These are phyloP conservation scores for Verticillium nubilum DNA, from an alignment of 2,329 filamentous ascomycete genomes.

Conservation along the genomic window DNA sequence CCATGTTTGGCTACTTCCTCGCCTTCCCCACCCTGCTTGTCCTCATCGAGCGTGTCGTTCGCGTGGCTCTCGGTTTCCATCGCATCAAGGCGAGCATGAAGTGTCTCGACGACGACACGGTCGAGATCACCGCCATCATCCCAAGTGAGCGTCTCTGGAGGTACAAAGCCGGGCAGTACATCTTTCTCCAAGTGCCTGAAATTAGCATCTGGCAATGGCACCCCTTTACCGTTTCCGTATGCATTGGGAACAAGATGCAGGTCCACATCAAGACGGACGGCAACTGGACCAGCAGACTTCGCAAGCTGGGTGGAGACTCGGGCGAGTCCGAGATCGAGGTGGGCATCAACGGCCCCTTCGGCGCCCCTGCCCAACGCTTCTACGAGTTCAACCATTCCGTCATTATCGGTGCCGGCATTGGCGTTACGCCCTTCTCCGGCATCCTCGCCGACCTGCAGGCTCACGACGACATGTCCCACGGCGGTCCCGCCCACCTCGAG, in stretches of 20 bases:
- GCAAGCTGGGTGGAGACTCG: conserved; percentile 31
- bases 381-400: conserved; percentile 52
- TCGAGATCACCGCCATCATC: conserved; percentile 41
- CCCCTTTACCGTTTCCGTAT: conserved; percentile 53
- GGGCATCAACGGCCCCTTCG: conserved; percentile 52
- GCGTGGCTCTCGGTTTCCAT: conserved; percentile 40
- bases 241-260: conserved; percentile 43
- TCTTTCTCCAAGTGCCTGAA: conserved; percentile 48
- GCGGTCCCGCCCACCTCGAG: conserved; percentile 12
- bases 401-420: conserved; percentile 51
- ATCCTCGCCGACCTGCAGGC: conserved; percentile 50
- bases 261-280: conserved; percentile 55
- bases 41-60: conserved; percentile 39
- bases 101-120: conserved; percentile 46
- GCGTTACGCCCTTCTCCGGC: conserved; percentile 52
- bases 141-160: conserved; percentile 43
- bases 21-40: conserved; percentile 47
- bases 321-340: conserved; percentile 35
- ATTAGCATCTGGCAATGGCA: conserved; percentile 54
- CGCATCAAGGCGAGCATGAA: conserved; percentile 40
- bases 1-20: conserved; percentile 53
- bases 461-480: conserved; percentile 31
- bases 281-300: conserved; percentile 46
- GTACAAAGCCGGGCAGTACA: conserved; percentile 52
- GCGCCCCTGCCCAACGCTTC: conserved; percentile 52